Evolutionary conservation across 225 moss, liverwort and hornwort species (phyloP).

Genomic region (Thuidium tamariscinum): DNA sequence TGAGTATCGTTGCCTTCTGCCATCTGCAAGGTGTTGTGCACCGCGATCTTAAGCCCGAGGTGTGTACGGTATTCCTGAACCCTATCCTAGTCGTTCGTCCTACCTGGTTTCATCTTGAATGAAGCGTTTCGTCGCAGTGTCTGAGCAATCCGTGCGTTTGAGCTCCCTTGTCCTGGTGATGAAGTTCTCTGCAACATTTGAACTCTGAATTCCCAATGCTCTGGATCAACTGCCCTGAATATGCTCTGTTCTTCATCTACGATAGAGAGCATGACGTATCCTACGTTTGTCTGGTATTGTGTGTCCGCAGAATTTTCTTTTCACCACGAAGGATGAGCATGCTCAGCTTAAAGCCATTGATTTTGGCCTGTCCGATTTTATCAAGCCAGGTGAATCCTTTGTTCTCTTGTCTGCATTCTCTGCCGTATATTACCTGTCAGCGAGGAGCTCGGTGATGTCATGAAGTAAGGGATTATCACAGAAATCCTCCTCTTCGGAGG

Average conservation of each 20-base stretch:
- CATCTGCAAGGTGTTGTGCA: constrained; percentile 97
- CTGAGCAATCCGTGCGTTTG: no score
- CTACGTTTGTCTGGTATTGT: not conserved
- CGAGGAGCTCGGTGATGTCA: not conserved
- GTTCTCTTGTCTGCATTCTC: not conserved
- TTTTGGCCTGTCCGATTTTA: constrained; percentile 96
- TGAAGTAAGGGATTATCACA: not conserved
- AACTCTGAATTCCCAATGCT: not conserved
- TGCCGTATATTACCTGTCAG: not conserved
- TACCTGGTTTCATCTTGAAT: not conserved
- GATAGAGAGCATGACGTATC: not conserved
- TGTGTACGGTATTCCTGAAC: not conserved
- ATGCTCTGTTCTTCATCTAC: not conserved
- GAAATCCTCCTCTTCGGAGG: not conserved
- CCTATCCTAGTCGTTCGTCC: not conserved
- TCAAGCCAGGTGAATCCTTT: constrained; percentile 64
- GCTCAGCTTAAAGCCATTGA: constrained; percentile 94
- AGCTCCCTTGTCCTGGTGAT: no score
- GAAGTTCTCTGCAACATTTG: not conserved
- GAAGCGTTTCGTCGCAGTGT: not conserved
- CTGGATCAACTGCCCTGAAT: not conserved
- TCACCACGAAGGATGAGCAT: constrained; percentile 85
- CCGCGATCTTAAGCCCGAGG: constrained; percentile 95
- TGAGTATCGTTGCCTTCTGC: constrained; percentile 93
- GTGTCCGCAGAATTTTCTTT: constrained; percentile 70